Evolutionary conservation across 2,329 filamentous ascomycete genomes (phyloP).

Genomic region (Xylariaceae sp.): DNA sequence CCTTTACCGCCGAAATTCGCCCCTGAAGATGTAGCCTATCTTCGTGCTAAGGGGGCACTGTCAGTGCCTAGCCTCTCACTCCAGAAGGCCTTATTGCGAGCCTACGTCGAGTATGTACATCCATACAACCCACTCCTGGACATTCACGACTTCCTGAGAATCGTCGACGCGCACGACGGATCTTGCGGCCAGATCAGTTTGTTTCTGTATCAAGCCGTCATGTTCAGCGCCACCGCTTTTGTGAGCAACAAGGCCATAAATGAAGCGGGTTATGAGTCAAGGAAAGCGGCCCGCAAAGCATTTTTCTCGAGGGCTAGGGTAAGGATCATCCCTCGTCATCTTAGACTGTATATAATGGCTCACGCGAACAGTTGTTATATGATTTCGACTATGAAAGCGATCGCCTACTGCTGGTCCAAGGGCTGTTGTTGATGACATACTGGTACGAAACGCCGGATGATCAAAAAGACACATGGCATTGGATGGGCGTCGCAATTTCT

Average conservation of each 20-base stretch:
- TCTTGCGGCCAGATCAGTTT: conserved; percentile 69
- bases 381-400: conserved; percentile 94
- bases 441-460: conserved; percentile 98
- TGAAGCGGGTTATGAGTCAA: conserved; percentile 68
- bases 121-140: conserved; percentile 90
- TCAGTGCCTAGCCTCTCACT: conserved; percentile 64
- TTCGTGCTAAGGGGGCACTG: conserved; percentile 78
- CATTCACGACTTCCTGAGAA: conserved; percentile 52
- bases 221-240: conserved; percentile 89
- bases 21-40: conserved; percentile 74
- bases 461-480: conserved; percentile 97
- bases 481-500: conserved; percentile 95
- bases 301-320: conserved; percentile 88
- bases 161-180: conserved; percentile 62
- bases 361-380: conserved; percentile 62
- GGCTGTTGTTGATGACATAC: conserved; percentile 86
- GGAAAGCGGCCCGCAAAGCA: conserved; percentile 77
- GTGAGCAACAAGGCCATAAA: conserved; percentile 73
- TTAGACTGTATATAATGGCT: conserved; percentile 9
- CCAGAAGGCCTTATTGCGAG: conserved; percentile 74
- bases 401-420: conserved; percentile 81
- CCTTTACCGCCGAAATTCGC: conserved; percentile 72
- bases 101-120: conserved; percentile 84
- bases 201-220: conserved; percentile 85
- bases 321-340: conserved; percentile 33